A percentile compares a stretch with the other conserved stretches of the same genome.
Conservation (phyloP, 164 flowering plant species). For the Saururus chinensis region DNA sequence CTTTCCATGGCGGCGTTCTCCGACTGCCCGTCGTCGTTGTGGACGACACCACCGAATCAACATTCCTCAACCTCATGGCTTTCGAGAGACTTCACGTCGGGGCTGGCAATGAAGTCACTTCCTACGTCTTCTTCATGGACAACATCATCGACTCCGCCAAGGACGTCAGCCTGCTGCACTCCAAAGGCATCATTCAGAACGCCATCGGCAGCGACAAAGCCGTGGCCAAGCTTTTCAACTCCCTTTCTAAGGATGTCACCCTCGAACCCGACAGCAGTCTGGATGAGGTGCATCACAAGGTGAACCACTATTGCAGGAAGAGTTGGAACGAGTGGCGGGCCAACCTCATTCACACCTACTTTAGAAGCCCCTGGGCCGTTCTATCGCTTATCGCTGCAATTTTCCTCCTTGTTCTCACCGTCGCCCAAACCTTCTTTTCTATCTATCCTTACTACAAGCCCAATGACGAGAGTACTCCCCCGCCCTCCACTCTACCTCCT, state of each 20-base stretch:
- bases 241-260: conserved; percentile 31
- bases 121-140: conserved; percentile 51
- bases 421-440: conserved; percentile 33
- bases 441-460: conserved; percentile 15
- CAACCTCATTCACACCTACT: conserved; percentile 41
- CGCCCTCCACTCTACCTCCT: not conserved
- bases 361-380: conserved; percentile 49
- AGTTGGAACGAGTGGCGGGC: conserved; percentile 41
- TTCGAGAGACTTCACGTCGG: conserved; percentile 45
- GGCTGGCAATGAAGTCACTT: conserved; percentile 38
- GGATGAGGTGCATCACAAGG: conserved; percentile 20
- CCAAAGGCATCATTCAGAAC: conserved; percentile 35
- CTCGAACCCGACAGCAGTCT: conserved; percentile 29
- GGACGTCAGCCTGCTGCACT: conserved; percentile 36
- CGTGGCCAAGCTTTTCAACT: conserved; percentile 44
- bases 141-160: conserved; percentile 34
- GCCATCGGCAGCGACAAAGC: conserved; percentile 49
- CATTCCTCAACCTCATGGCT: conserved; percentile 45
- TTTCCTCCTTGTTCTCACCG: conserved; percentile 33
- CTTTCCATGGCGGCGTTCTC: conserved; percentile 36
- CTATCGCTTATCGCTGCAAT: conserved; percentile 40
- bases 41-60: conserved; percentile 37
- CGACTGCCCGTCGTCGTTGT: conserved; percentile 29
- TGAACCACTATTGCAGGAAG: conserved; percentile 31
- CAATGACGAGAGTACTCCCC: not conserved